Percentiles rank a stretch among this genome's conserved stretches.
Conservation (phyloP, 441 rosid species). For the Breynia disticha region DNA sequence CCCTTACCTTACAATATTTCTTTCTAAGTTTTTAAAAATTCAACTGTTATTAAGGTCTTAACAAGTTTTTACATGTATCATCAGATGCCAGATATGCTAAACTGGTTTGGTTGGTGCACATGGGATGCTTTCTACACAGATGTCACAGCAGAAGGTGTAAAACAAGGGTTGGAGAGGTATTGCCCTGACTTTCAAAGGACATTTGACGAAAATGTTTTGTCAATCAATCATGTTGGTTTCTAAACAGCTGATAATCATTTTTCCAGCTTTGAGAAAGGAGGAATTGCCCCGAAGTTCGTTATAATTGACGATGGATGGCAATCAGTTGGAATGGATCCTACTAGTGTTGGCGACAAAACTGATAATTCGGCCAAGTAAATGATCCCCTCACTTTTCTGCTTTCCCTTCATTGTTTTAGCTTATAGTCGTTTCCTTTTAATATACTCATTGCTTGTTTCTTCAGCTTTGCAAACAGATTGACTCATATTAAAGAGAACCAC, state of each 20-base stretch:
- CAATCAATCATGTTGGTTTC: neutral
- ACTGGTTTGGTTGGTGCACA: constrained; percentile 71
- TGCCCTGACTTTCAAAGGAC: neutral
- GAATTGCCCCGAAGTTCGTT: constrained; percentile 47
- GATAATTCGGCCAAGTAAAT: constrained; percentile 59
- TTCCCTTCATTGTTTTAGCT: constrained; percentile 1
- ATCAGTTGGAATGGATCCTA: constrained; percentile 54
- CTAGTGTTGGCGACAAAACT: constrained; percentile 27
- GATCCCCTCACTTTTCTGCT: neutral
- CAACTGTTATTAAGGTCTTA: no score
- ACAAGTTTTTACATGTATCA: neutral
- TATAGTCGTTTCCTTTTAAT: neutral
- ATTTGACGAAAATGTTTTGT: no score
- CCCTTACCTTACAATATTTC: neutral
- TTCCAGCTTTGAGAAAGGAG: constrained; percentile 45
- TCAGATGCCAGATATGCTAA: constrained; percentile 53
- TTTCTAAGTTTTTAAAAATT: neutral
- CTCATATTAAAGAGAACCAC: constrained; percentile 48
- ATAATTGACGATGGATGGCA: constrained; percentile 67
- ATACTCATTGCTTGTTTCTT: neutral
- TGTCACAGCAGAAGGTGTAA: constrained; percentile 42
- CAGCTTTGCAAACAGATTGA: constrained; percentile 53
- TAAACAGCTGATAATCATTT: neutral
- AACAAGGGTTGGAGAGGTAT: constrained; percentile 44
- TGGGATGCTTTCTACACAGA: constrained; percentile 66